Percentiles rank a stretch among this genome's conserved stretches.
These are phyloP conservation scores for Phytophthora megakarya DNA, from an alignment of 352 stramenopile species.

Conservation along the genomic window DNA sequence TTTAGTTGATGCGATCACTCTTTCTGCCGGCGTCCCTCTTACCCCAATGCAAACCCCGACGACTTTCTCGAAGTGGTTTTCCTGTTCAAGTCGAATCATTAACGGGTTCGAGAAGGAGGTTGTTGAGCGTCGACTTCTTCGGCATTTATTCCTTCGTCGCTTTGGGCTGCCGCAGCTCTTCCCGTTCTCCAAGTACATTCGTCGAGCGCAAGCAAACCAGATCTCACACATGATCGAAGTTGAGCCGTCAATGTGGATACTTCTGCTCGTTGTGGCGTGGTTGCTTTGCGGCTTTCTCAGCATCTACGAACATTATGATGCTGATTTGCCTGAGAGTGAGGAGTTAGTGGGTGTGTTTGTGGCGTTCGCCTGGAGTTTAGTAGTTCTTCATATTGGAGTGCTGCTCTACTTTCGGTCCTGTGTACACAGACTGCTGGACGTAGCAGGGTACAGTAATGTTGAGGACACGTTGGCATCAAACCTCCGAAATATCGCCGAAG, in stretches of 20 bases:
- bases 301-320: constrained; percentile 12
- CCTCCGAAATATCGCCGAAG: constrained; percentile 23
- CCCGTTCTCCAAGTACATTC: constrained; percentile 78
- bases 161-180: constrained; percentile 54
- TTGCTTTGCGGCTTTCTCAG: constrained; percentile 30
- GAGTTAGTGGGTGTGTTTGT: constrained; percentile 43
- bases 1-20: constrained; percentile 25
- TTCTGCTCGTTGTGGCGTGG: constrained; percentile 54
- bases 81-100: background rate
- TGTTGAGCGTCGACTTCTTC: constrained; percentile 43
- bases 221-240: constrained; percentile 82
- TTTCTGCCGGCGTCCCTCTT: constrained; percentile 1
- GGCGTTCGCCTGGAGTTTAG: constrained; percentile 33
- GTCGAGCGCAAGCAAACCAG: constrained; percentile 71
- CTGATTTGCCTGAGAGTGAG: constrained; percentile 22
- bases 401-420: constrained; percentile 43
- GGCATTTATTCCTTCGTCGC: constrained; percentile 45
- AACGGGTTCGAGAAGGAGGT: constrained; percentile 22
- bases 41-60: background rate
- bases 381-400: constrained; percentile 42
- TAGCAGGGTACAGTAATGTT: constrained; percentile 31
- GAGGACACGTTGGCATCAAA: constrained; percentile 2
- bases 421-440: constrained; percentile 34
- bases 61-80: constrained; percentile 6
- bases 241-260: constrained; percentile 60